A percentile compares a stretch with the other conserved stretches of the same genome.
phyloP scores from a whole-genome alignment of 2,329 filamentous ascomycete genomes.

The Trichocomaceae sp. region DNA sequence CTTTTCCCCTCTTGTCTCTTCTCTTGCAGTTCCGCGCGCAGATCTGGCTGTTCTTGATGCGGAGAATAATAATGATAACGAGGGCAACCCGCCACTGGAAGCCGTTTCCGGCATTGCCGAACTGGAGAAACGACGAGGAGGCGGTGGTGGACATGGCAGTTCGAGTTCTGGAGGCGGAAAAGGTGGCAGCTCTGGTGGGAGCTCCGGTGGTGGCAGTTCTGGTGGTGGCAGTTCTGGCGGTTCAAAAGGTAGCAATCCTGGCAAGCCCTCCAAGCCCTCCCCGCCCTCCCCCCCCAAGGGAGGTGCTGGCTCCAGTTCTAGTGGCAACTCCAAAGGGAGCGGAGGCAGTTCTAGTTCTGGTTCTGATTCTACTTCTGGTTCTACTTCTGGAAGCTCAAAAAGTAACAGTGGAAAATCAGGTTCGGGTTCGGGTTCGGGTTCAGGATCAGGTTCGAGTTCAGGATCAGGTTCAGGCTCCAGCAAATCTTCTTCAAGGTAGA shows the following conservation, averaged over 20 bases:
- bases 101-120: slow-evolving; percentile 17
- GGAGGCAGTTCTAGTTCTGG: background rate
- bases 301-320: slow-evolving; percentile 11
- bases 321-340: slow-evolving; percentile 17
- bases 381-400: slow-evolving; percentile 2
- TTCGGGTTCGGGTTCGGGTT: background rate
- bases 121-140: slow-evolving; percentile 46
- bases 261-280: no score
- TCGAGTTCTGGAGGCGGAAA: background rate
- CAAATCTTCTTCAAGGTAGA: slow-evolving; percentile 10
- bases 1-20: slow-evolving; percentile 22
- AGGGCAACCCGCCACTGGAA: background rate
- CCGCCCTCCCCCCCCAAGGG: no score
- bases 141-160: slow-evolving; percentile 20
- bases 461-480: slow-evolving; percentile 5
- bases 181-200: slow-evolving; percentile 9
- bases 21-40: slow-evolving; percentile 22
- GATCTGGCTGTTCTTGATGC: slow-evolving; percentile 20
- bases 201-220: slow-evolving; percentile 14
- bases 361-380: background rate
- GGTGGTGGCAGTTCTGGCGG: slow-evolving; percentile 14
- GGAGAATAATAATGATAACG: no score
- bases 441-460: background rate
- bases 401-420: slow-evolving; percentile 12
- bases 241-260: slow-evolving; percentile 8